A percentile compares a stretch with the other conserved stretches of the same genome.
Conservation (phyloP, 1,139 yeast genomes). For the Diutina ranongensis region DNA sequence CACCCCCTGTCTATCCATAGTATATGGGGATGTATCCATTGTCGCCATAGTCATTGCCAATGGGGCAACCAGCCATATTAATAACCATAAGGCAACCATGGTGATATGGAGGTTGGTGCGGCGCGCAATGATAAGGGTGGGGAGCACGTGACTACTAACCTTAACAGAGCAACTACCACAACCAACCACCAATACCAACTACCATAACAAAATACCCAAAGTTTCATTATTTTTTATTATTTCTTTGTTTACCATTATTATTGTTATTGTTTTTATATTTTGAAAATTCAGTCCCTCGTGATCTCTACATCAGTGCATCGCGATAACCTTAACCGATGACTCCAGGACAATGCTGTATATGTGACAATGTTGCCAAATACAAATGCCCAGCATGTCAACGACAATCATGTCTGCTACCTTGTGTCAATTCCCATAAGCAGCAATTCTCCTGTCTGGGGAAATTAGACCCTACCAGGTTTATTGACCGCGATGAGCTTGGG, state of each 20-base stretch:
- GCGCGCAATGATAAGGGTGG: too few species aligned
- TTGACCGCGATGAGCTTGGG: background rate
- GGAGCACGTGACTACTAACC: too few species aligned
- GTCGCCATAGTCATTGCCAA: background rate
- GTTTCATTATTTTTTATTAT: too few species aligned
- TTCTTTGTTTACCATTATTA: too few species aligned
- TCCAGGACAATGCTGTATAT: background rate
- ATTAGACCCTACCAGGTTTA: background rate
- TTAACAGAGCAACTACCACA: too few species aligned
- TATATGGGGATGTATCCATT: background rate
- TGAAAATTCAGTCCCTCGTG: too few species aligned
- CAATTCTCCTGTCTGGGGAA: background rate
- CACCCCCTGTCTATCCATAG: background rate
- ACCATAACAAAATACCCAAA: too few species aligned
- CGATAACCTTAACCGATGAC: background rate
- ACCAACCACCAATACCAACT: too few species aligned
- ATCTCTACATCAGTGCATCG: too few species aligned
- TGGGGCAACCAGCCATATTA: background rate
- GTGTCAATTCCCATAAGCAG: conserved; percentile 1
- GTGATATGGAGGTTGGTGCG: background rate
- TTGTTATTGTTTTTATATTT: too few species aligned
- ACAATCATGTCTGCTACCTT: background rate
- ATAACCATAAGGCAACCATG: background rate
- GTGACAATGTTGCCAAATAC: background rate
- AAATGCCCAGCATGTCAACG: conserved; percentile 3